Base-by-base conservation (phyloP, 495 filamentous ascomycete genomes). In the Xylaria telfairii region DNA sequence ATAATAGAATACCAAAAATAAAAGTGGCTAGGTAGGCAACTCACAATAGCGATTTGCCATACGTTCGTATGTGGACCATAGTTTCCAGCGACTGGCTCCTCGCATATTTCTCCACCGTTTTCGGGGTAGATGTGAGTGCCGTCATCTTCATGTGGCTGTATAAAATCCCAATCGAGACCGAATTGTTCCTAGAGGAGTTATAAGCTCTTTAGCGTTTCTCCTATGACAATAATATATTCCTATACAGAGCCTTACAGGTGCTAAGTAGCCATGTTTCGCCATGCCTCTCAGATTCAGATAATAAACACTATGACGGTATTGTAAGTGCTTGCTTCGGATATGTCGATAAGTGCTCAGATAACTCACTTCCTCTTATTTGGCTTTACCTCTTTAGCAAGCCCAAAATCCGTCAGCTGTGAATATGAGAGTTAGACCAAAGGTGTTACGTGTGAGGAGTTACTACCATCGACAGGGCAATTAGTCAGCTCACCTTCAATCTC, bases 341-440 rank as follows among this genome's bases (percentile, higher is more conserved):
- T 28, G 4, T 5, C 17, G 26, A 46, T 37, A 19, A 8, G 12
- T 6, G 13, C 62, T 10, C 2, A 21, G 28, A 26, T 37, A 21
- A 15, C 57, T 56, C 39, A 72, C 70, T 74, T 74, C 47, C 17
- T 46, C 64, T 73, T 75, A 9, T 65, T 37, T 4, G 6, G 24
- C 21, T 73, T 75, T 13, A 72, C 42, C 15, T 34, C 13, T 3
- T 59, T 2, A 2, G 75, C 53, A 24, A 32, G 39, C 1, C 72
- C 75, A 39, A 74, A 74, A 28, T 76, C 75, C 4, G 39, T 56
- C n/a, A 76, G 28, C 75, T 76, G 30, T 60, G 9, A 3, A 32
- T 49, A 28, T 30, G 32, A 42, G 15, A 34, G 37, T 39, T 5
- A 26, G n/a, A 26, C 0, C 17, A 3, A 7, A 13, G 2, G 39